These are phyloP conservation scores for Marchantia polymorpha DNA, from an alignment of 225 moss, liverwort and hornwort species.

Conservation along the genomic window DNA sequence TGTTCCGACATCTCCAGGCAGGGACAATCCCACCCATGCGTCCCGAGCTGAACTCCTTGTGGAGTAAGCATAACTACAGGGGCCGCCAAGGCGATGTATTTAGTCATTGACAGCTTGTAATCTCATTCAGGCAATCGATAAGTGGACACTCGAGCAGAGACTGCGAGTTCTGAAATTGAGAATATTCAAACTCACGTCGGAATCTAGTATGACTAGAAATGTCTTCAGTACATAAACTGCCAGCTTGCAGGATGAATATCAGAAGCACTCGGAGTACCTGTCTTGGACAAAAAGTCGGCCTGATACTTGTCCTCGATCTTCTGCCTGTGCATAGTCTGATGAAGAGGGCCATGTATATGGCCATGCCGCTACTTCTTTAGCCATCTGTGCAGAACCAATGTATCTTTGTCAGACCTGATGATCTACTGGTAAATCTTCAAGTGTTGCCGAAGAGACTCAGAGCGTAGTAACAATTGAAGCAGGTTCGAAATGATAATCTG, in stretches of 20 bases:
- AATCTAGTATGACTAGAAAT: neutral
- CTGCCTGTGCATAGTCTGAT: no score
- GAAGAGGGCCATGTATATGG: no score
- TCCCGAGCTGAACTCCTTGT: slow-evolving; percentile 13
- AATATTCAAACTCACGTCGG: no score
- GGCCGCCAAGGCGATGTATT: no score
- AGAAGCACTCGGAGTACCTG: no score
- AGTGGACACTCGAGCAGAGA: neutral
- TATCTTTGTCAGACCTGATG: neutral
- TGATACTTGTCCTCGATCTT: no score
- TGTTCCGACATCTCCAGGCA: slow-evolving; percentile 52
- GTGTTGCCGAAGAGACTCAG: no score
- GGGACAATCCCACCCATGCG: slow-evolving; percentile 55
- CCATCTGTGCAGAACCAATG: neutral
- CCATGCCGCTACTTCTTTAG: no score
- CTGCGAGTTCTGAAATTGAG: neutral
- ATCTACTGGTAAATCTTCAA: no score
- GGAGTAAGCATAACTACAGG: neutral
- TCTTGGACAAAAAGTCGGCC: no score
- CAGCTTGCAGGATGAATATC: neutral
- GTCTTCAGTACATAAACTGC: neutral
- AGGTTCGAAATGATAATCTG: neutral
- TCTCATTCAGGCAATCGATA: neutral
- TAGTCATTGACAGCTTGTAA: no score
- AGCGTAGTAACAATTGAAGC: neutral